These are phyloP conservation scores for Suillus decipiens DNA, from an alignment of 768 basidiomycete species.

Conservation along the genomic window DNA sequence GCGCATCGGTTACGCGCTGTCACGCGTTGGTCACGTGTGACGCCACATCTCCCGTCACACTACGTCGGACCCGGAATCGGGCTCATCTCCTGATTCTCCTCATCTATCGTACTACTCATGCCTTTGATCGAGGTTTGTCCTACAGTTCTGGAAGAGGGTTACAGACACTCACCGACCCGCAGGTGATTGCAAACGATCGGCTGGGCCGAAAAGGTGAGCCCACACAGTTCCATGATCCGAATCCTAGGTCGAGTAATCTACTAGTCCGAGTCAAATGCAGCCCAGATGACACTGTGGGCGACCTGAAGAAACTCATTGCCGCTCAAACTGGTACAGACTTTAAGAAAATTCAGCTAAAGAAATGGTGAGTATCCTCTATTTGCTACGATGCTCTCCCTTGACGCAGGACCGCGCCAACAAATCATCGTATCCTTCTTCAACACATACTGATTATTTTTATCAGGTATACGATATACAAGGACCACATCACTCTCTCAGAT, in stretches of 20 bases:
- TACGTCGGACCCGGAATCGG: background rate
- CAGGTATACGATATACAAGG: constrained; percentile 96
- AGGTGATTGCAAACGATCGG: constrained; percentile 96
- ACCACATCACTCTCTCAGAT: constrained; percentile 90
- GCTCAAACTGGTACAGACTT: constrained; percentile 91
- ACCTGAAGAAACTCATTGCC: constrained; percentile 95
- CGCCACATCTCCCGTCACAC: constrained; percentile 1
- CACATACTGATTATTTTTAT: background rate
- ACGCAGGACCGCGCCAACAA: background rate
- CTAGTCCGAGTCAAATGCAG: constrained; percentile 94
- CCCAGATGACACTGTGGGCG: constrained; percentile 94
- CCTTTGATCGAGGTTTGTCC: constrained; percentile 53
- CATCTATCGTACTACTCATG: constrained; percentile 34
- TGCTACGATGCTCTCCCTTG: background rate
- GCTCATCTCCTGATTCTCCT: background rate
- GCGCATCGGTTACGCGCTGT: constrained; percentile 18
- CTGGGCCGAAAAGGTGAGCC: constrained; percentile 85
- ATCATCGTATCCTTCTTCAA: background rate
- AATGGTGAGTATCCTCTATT: constrained; percentile 64
- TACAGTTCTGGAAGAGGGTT: background rate
- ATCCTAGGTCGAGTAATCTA: constrained; percentile 15
- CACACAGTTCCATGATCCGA: background rate
- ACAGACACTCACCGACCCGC: constrained; percentile 17
- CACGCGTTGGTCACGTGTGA: constrained; percentile 27
- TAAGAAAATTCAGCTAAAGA: constrained; percentile 91